phyloP scores from a whole-genome alignment of 371 early-diverging fungal species.

The Mortierella sp. region DNA sequence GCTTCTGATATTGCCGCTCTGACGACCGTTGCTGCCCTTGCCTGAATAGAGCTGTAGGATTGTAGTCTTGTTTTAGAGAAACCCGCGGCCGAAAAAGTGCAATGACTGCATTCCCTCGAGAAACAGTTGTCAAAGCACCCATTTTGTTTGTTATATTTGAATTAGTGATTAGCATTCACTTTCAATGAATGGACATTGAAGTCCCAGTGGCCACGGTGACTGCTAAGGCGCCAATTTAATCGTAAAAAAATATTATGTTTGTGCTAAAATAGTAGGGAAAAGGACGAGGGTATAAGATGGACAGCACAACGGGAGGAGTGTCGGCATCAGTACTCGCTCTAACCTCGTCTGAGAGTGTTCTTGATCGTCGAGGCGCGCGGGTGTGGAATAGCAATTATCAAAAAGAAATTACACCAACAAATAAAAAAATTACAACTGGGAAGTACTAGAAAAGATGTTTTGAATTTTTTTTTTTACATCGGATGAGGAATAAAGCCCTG shows the following conservation, averaged over 20 bases:
- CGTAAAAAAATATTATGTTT: background rate
- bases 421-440: background rate
- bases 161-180: no score
- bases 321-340: background rate
- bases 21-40: background rate
- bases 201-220: background rate
- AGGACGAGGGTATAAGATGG: background rate
- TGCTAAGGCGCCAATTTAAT: background rate
- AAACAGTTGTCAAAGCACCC: background rate
- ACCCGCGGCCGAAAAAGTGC: background rate
- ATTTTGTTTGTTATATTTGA: background rate
- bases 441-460: background rate
- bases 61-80: background rate
- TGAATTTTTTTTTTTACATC: background rate
- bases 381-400: background rate
- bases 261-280: background rate
- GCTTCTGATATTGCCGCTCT: background rate
- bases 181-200: background rate
- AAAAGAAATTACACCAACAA: background rate
- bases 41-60: background rate
- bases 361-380: no score
- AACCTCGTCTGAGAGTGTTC: background rate
- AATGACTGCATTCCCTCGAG: background rate
- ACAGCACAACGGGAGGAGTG: no score
- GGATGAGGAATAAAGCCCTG: slow-evolving; percentile 40